A percentile compares a stretch with the other conserved stretches of the same genome.
Conservation (phyloP, 768 basidiomycete genomes). For the Crepidotus variabilis region DNA sequence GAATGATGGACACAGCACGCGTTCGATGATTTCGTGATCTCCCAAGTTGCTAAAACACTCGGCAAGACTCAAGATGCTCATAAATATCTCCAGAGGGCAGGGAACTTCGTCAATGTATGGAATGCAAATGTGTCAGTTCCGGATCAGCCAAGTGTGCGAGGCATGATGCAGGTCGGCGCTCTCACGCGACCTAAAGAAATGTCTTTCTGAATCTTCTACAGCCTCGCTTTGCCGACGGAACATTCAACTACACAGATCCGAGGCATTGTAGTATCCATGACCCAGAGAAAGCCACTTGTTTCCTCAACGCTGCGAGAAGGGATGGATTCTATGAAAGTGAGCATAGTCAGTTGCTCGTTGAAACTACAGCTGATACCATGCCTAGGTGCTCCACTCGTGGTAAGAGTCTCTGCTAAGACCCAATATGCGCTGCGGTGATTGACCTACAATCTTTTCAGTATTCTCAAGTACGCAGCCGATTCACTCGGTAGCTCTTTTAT, state of each 20-base stretch:
- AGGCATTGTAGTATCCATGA: conserved; percentile 65
- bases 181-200: background rate
- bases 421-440: background rate
- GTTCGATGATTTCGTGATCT: conserved; percentile 61
- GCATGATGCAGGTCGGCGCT: conserved; percentile 55
- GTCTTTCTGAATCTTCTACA: conserved; percentile 16
- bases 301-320: conserved; percentile 47
- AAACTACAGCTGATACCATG: background rate
- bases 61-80: conserved; percentile 44
- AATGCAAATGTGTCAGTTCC: conserved; percentile 54
- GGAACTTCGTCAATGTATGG: conserved; percentile 59
- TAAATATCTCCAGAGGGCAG: conserved; percentile 54
- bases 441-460: conserved; percentile 31
- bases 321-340: conserved; percentile 64
- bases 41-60: conserved; percentile 56
- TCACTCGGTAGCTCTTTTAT: background rate
- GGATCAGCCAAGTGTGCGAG: conserved; percentile 38
- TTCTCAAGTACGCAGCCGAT: conserved; percentile 40
- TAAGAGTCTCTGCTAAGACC: conserved; percentile 21
- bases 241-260: conserved; percentile 63
- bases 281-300: conserved; percentile 53
- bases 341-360: background rate
- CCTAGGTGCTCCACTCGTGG: conserved; percentile 51
- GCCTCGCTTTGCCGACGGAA: conserved; percentile 54
- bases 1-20: conserved; percentile 38